Conservation (phyloP, 345 rosid species). For the Trapa incisa region DNA sequence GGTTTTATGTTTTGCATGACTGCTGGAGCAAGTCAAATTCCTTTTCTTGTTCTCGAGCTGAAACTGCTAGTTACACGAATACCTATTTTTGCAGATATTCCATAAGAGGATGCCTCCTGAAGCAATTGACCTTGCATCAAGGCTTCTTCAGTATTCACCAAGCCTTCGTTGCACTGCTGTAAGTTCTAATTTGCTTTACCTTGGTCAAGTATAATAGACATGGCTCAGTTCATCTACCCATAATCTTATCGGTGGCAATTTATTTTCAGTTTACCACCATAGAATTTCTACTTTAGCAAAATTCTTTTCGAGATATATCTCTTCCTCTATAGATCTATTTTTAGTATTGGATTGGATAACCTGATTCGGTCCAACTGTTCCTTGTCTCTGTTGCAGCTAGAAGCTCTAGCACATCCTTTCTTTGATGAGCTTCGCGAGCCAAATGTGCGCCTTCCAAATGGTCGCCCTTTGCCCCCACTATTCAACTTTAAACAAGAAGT, state of each 20-base stretch:
- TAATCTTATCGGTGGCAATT: not conserved
- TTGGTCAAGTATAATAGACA: not conserved
- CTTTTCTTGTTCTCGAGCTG: not conserved
- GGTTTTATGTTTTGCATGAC: not conserved
- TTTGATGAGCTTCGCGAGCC: slow-evolving; percentile 77
- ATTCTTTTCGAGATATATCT: not conserved
- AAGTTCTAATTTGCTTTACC: slow-evolving; percentile 16
- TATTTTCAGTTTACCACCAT: not conserved
- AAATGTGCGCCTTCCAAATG: slow-evolving; percentile 63
- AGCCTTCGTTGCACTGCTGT: slow-evolving; percentile 73
- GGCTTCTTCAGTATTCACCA: slow-evolving; percentile 78
- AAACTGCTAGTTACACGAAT: not conserved
- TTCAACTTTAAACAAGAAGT: slow-evolving; percentile 74
- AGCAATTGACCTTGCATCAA: slow-evolving; percentile 77
- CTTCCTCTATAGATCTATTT: not conserved
- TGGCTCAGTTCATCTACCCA: too few species aligned
- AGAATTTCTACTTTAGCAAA: not conserved
- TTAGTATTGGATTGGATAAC: too few species aligned
- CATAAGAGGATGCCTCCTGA: slow-evolving; percentile 84
- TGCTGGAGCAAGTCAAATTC: not conserved
- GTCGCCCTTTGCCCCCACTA: slow-evolving; percentile 52
- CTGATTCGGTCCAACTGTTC: not conserved
- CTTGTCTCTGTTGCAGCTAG: slow-evolving; percentile 35
- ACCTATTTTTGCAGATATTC: slow-evolving; percentile 37
- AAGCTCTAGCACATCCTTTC: slow-evolving; percentile 73